Percentiles rank a stretch among this genome's conserved stretches.
Evolutionary conservation across 169 alveolate species (phyloP).

Genomic region (Plasmodium falciparum): DNA sequence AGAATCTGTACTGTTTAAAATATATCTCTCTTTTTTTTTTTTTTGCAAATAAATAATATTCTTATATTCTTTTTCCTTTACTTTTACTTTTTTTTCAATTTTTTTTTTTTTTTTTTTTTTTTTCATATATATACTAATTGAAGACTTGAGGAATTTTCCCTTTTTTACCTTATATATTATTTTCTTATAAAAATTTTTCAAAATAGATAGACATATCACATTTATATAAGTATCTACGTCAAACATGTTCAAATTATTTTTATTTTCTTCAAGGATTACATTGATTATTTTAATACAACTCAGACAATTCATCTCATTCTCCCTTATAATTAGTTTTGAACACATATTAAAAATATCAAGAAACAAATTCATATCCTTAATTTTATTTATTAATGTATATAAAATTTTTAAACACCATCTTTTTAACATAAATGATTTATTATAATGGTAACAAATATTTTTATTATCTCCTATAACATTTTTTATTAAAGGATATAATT

Average conservation of each 20-base stretch:
- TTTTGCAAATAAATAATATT: too few relatives aligned
- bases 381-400: constrained; percentile 48
- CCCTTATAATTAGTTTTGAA: constrained; percentile 32
- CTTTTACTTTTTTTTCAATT: too few relatives aligned
- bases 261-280: constrained; percentile 49
- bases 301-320: constrained; percentile 37
- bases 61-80: too few relatives aligned
- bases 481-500: constrained; percentile 60
- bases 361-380: constrained; percentile 35
- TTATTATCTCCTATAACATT: constrained; percentile 9
- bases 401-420: constrained; percentile 33
- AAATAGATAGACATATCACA: constrained; percentile 28
- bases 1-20: constrained; percentile 28
- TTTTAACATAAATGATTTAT: constrained; percentile 18
- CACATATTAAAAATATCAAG: constrained; percentile 66
- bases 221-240: constrained; percentile 54
- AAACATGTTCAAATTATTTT: constrained; percentile 29
- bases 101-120: constrained; percentile 1
- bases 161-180: constrained; percentile 47
- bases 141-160: constrained; percentile 48
- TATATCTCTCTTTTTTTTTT: background rate
- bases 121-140: constrained; percentile 35
- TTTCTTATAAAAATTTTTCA: constrained; percentile 28
- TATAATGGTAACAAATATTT: constrained; percentile 13
- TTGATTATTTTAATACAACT: constrained; percentile 58